Evolutionary conservation across 2,329 filamentous ascomycete species (phyloP), one percentile per base, ranked within the genome.

Genomic region (Penicillium freii): DNA sequence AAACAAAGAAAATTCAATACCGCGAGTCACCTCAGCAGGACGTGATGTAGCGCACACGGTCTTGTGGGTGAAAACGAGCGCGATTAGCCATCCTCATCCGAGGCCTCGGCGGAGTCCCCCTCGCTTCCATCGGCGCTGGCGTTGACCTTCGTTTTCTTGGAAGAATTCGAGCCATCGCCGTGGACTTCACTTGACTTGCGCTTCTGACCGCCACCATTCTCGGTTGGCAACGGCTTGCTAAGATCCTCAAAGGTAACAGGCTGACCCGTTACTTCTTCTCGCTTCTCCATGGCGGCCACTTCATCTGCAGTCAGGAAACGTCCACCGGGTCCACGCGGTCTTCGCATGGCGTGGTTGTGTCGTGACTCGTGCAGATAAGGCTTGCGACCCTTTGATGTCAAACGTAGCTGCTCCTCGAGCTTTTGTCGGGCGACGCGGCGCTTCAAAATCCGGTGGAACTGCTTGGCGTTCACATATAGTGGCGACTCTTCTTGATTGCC

Each of bases 291-390:
- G 50, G 89, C 88, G 6, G 92, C 91, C 4, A 97, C 92, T 74
- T 99, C 94, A 56, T 97, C 94, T 1, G 94, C 93, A 0, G 94
- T 99, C 73, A 99, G 79, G 81, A 99, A 99, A 25, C 94, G 88
- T 23, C 94, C 94, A 52, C 94, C 94, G 0, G 94, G 94, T 17
- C 94, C 94, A 72, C 94, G 86, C 29, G 94, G 94, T 68, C 94
- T 83, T 57, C 94, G 87, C 94, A 99, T 99, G 10, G 94, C 94
- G 75, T 99, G 94, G 71, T 97, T 97, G 75, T 99, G 94, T 70
- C 94, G 85, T 27, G 93, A 97, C 73, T 99, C 94, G 77, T 99
- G 94, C 33, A 99, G 82, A 70, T 99, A 99, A 4, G 94, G 94
- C 77, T 97, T 97, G 36, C 94, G 87, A 27, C 93, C 93, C 77